Conservation (phyloP, 139 green algal species). For the Mychonastes homosphaera region DNA sequence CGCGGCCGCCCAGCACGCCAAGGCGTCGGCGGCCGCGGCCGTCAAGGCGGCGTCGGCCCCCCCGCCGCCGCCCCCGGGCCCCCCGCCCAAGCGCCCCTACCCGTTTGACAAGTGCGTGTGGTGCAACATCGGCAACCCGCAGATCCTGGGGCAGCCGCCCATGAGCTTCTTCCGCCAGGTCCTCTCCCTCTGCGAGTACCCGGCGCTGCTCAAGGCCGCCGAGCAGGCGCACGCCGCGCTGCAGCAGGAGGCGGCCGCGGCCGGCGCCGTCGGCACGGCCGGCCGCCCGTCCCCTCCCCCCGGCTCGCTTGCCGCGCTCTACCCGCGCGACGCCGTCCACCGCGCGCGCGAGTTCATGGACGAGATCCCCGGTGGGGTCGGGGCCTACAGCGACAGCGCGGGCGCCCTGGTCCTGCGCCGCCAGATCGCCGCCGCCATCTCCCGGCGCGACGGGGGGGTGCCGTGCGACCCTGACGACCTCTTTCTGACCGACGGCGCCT, state of each 20-base stretch:
- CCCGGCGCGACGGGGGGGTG: constrained; percentile 45
- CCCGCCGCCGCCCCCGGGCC: too few relatives aligned
- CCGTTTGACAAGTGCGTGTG: constrained; percentile 62
- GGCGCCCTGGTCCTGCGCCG: constrained; percentile 56
- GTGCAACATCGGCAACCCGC: constrained; percentile 90
- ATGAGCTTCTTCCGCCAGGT: constrained; percentile 87
- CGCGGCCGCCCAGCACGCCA: too few relatives aligned
- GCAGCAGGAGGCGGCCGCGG: background rate
- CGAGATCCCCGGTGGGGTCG: constrained; percentile 60
- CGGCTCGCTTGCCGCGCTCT: constrained; percentile 40
- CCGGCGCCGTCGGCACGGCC: background rate
- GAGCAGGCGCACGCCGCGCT: background rate
- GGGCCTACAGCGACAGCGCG: constrained; percentile 74
- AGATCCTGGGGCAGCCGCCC: constrained; percentile 85
- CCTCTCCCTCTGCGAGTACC: constrained; percentile 71
- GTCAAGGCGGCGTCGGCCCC: too few relatives aligned
- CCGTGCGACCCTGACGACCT: constrained; percentile 60
- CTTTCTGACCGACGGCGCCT: constrained; percentile 76
- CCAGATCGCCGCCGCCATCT: constrained; percentile 61
- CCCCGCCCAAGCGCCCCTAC: constrained; percentile 36
- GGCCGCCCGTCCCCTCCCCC: background rate
- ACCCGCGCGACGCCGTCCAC: constrained; percentile 69
- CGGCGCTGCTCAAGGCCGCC: constrained; percentile 34
- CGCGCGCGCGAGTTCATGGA: constrained; percentile 56
- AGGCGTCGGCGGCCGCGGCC: too few relatives aligned